Base-by-base conservation (phyloP, 163 green algal species). In the Chlorella variabilis region DNA sequence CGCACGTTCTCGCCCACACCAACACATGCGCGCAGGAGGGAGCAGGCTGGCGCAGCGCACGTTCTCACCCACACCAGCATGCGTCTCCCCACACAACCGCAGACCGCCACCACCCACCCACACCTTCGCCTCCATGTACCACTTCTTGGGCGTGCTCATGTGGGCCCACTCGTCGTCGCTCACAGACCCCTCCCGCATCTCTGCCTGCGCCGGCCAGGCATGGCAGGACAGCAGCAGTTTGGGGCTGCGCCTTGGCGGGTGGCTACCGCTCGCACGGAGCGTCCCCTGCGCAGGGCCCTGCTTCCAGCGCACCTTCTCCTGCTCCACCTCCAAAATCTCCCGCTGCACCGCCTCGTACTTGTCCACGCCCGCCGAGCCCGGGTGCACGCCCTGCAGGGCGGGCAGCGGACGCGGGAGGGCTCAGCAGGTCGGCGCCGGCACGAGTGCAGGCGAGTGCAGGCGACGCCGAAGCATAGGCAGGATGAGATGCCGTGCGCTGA, bases 91-190 rank as follows among this genome's bases (percentile, higher is more conserved):
- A 29, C 23, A 15, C n/a, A n/a, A n/a, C n/a, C n/a, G n/a, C n/a
- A n/a, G n/a, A n/a, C n/a, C n/a, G n/a, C n/a, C n/a, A n/a, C n/a
- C n/a, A n/a, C n/a, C n/a, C n/a, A n/a, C n/a, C n/a, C n/a, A n/a
- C 70, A 65, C 70, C 70, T 77, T 77, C 17, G 51, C 70, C 48
- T 77, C 70, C 70, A 77, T 77, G 31, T 49, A 65, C 56, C 65
- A 69, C 71, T 85, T 85, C 59, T 66, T 36, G 21, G 71, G 31
- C 77, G 49, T 66, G 71, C 45, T 42, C 63, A 80, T 78, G 73
- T 86, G 81, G 33, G 18, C 39, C 42, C 78, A 78, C 51, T 86
- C 73, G 11, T 86, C 73, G 17, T 86, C 81, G 31, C 56, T 71
- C 20, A 27, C 21, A 8, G 71, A 69, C 51, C 33, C 51, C 51